A percentile compares a stretch with the other conserved stretches of the same genome.
These are phyloP conservation scores for Sorghum bicolor DNA, from an alignment of 176 grass and related monocot genomes.

Conservation along the genomic window Sorghum_bicolor_NCBIv3 NC_012875.2:60529501-60530000, in stretches of 20 bases:
- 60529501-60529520: slow-evolving; percentile 41
- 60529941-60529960: background rate
- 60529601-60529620: background rate
- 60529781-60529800: background rate
- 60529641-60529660: background rate
- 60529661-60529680: background rate
- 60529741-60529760: background rate
- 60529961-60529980: background rate
- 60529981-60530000: background rate
- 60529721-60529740: background rate
- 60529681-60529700: background rate
- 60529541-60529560: slow-evolving; percentile 34
- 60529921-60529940: background rate
- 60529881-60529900: background rate
- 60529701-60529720: background rate
- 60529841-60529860: background rate
- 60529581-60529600: slow-evolving; percentile 16
- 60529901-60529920: slow-evolving; percentile 7
- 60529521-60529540: slow-evolving; percentile 48
- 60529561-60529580: slow-evolving; percentile 43
- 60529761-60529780: background rate
- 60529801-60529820: slow-evolving; percentile 13
- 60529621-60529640: slow-evolving; percentile 6
- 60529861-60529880: slow-evolving; percentile 11
- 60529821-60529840: background rate